These are phyloP conservation scores for Dictyostelium capitatum DNA, from an alignment of 78 protist species.

Conservation along the genomic window DNA sequence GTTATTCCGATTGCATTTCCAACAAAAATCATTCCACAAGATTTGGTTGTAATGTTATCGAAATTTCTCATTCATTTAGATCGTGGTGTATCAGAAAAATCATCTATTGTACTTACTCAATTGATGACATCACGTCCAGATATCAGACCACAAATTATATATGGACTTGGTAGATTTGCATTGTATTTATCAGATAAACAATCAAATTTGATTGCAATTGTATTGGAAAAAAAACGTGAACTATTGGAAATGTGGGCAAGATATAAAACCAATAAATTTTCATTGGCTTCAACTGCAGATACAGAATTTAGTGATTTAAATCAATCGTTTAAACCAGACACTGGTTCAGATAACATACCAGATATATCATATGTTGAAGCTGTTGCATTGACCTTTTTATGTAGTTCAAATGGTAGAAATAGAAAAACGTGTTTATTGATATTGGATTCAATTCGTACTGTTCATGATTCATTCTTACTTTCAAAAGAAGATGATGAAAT, in stretches of 20 bases:
- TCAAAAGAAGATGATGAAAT: constrained; percentile 25
- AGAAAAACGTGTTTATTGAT: constrained; percentile 40
- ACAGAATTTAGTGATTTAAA: background rate
- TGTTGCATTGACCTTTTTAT: constrained; percentile 54
- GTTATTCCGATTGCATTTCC: constrained; percentile 76
- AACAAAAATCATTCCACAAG: constrained; percentile 7
- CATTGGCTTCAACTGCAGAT: constrained; percentile 5
- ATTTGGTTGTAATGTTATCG: constrained; percentile 51
- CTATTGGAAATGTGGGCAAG: constrained; percentile 44
- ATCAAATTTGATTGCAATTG: constrained; percentile 13
- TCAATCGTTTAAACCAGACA: constrained; percentile 33
- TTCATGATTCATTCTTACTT: constrained; percentile 36
- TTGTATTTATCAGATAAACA: constrained; percentile 33
- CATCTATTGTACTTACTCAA: constrained; percentile 63
- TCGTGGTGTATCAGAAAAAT: constrained; percentile 66
- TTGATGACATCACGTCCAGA: constrained; percentile 74
- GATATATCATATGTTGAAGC: constrained; percentile 54
- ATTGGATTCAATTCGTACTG: constrained; percentile 51
- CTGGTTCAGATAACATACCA: background rate
- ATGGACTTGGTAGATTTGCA: constrained; percentile 66
- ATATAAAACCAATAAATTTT: constrained; percentile 24
- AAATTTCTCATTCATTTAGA: constrained; percentile 79
- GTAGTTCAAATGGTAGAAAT: constrained; percentile 40
- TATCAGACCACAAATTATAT: constrained; percentile 45
- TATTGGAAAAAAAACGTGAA: constrained; percentile 32